Evolutionary conservation across 2,329 filamentous ascomycete species (phyloP), one percentile per base, ranked within the genome.

Genomic region (Hymenoscyphus scutula): DNA sequence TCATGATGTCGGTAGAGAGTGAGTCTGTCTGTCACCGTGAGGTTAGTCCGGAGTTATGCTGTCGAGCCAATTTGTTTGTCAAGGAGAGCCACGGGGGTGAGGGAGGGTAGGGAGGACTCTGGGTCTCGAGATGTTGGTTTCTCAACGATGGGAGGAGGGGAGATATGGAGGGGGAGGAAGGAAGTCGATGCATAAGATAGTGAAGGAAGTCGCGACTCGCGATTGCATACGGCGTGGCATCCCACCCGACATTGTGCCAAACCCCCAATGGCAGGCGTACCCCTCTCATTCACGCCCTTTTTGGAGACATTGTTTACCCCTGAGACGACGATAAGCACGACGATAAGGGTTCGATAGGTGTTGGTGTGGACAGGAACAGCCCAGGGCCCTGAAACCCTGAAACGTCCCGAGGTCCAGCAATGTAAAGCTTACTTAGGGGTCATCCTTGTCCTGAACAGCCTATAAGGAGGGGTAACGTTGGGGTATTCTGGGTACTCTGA

Each of bases 151-250:
- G 15, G n/a, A 13, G 15, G 56, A 48, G 15, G 25, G 37, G 11
- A 48, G n/a, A n/a, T n/a, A n/a, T n/a, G n/a, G n/a, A n/a, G n/a
- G n/a, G 11, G 56, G 10, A 27, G 27, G 27, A 51, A 51, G 15
- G 29, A 32, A 30, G 41, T 29, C n/a, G 27, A 2, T 25, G 25
- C 7, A 51, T 51, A 51, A 19, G 25, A 19, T 25, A 51, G 45
- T 19, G 38, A 25, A 23, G 59, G 51, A 45, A 56, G 53, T 48
- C 37, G 53, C 59, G 59, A 60, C 55, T 41, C 32, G 59, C 53
- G 53, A 27, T 37, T 55, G 17, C 27, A 55, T 41, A n/a, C 15
- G n/a, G n/a, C 41, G 11, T 48, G 19, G 41, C n/a, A 45, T 45
- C 41, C n/a, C 30, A 34, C 30, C 41, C n/a, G 5, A 34, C 30